Evolutionary conservation across 371 early-diverging fungal genomes (phyloP).

Genomic region (Mortierella sp.): DNA sequence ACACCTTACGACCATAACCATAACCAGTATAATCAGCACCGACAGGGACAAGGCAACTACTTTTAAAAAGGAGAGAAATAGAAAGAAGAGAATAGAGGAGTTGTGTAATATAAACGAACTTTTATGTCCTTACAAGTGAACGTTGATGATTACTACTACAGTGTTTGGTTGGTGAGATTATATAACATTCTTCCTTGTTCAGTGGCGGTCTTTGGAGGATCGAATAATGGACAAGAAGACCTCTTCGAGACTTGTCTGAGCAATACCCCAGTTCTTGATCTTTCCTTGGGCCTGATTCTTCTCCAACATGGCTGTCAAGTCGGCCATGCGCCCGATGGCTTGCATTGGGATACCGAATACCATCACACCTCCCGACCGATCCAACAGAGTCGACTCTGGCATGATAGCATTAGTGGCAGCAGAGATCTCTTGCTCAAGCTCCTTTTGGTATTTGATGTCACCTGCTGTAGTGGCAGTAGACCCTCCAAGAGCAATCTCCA

Average conservation of each 20-base stretch:
- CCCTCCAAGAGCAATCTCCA: conserved; percentile 51
- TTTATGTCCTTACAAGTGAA: too few relatives aligned
- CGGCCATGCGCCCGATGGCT: conserved; percentile 54
- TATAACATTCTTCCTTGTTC: neutral
- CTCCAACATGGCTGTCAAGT: conserved; percentile 64
- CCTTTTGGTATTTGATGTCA: conserved; percentile 16
- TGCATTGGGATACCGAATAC: conserved; percentile 66
- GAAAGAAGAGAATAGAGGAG: too few relatives aligned
- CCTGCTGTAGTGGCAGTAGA: conserved; percentile 5
- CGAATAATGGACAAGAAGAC: conserved; percentile 61
- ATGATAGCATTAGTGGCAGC: conserved; percentile 32
- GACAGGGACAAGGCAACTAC: too few relatives aligned
- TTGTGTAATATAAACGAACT: too few relatives aligned
- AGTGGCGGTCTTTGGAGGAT: conserved; percentile 32
- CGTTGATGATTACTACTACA: too few relatives aligned
- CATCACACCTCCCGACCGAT: conserved; percentile 72
- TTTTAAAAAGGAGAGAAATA: too few relatives aligned
- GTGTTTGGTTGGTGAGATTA: too few relatives aligned
- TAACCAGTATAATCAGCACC: conserved; percentile 4
- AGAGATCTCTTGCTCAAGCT: conserved; percentile 33
- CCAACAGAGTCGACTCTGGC: conserved; percentile 63
- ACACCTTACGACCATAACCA: neutral
- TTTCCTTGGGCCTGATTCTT: conserved; percentile 35
- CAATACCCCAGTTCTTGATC: conserved; percentile 73
- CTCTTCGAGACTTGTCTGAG: conserved; percentile 75